A percentile compares a stretch with the other conserved stretches of the same genome.
phyloP scores from a whole-genome alignment of 352 stramenopile genomes.

The Phytophthora rubi region DNA sequence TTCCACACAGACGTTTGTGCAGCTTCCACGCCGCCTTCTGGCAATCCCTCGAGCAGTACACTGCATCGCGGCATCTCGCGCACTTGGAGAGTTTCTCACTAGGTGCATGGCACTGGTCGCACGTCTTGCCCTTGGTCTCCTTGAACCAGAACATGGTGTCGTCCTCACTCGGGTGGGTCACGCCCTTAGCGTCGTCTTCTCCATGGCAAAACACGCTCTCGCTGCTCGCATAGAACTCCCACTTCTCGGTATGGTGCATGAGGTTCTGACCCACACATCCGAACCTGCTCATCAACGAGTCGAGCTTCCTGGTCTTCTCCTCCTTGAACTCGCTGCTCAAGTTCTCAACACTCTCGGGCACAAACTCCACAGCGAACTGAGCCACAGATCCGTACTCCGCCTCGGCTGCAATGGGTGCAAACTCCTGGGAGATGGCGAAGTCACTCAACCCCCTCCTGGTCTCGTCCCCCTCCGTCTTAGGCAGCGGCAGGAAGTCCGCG shows the following conservation, averaged over 20 bases:
- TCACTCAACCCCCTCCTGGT: constrained; percentile 68
- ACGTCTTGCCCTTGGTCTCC: constrained; percentile 62
- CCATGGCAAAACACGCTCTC: constrained; percentile 50
- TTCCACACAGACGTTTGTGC: constrained; percentile 79
- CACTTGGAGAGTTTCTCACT: constrained; percentile 67
- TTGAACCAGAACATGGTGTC: constrained; percentile 76
- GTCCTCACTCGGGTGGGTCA: constrained; percentile 57
- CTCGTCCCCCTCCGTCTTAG: constrained; percentile 58
- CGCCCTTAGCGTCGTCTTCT: constrained; percentile 44
- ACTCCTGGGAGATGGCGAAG: constrained; percentile 81
- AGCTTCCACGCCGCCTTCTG: constrained; percentile 81
- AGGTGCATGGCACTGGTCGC: constrained; percentile 65
- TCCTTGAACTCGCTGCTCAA: constrained; percentile 40
- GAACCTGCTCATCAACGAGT: constrained; percentile 76
- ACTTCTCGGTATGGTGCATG: constrained; percentile 86
- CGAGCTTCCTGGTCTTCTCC: constrained; percentile 46
- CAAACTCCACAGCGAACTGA: constrained; percentile 83
- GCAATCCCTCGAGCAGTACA: constrained; percentile 86
- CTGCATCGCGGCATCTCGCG: constrained; percentile 65
- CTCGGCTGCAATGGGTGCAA: constrained; percentile 52
- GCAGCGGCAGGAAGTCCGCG: constrained; percentile 61
- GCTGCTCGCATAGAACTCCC: constrained; percentile 69
- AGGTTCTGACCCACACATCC: constrained; percentile 77
- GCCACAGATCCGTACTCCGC: constrained; percentile 59
- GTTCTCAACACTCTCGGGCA: constrained; percentile 32